Evolutionary conservation across 768 basidiomycete species (phyloP).

Genomic region (Mycena rosella): DNA sequence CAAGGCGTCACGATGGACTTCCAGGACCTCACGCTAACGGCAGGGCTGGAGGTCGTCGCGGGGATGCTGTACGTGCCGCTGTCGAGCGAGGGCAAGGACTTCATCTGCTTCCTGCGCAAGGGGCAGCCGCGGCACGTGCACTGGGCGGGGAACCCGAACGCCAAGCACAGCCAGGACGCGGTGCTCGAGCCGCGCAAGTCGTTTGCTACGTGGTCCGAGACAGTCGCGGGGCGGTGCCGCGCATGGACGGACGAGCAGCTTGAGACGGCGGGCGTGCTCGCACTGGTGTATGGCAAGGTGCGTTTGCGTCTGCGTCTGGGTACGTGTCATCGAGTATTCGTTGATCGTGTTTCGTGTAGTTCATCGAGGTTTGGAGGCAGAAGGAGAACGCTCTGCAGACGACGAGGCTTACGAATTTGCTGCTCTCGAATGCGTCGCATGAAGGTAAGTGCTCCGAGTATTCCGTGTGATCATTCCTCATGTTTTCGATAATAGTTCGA

Average conservation of each 20-base stretch:
- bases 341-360: conserved; percentile 51
- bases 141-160: conserved; percentile 85
- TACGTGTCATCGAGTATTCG: not conserved
- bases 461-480: not conserved
- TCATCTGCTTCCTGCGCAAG: conserved; percentile 84
- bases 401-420: conserved; percentile 78
- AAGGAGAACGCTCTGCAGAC: conserved; percentile 81
- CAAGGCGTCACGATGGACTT: conserved; percentile 78
- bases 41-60: conserved; percentile 73
- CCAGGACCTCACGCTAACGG: conserved; percentile 66
- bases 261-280: conserved; percentile 84
- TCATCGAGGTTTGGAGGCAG: conserved; percentile 89
- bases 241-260: conserved; percentile 87
- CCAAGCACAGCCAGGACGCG: conserved; percentile 53
- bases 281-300: conserved; percentile 83
- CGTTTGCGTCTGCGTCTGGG: conserved; percentile 25
- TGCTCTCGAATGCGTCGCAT: conserved; percentile 86
- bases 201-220: conserved; percentile 86
- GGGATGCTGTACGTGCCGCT: conserved; percentile 84
- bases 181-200: conserved; percentile 81
- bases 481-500: conserved; percentile 63
- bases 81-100: conserved; percentile 79
- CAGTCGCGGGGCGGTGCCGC: conserved; percentile 73
- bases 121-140: conserved; percentile 78
- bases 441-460: conserved; percentile 62